Percentiles rank a stretch among this genome's conserved stretches.
Evolutionary conservation across 1,284 basidiomycete species (phyloP).

Genomic region (Cryptococcus wingfieldii): DNA sequence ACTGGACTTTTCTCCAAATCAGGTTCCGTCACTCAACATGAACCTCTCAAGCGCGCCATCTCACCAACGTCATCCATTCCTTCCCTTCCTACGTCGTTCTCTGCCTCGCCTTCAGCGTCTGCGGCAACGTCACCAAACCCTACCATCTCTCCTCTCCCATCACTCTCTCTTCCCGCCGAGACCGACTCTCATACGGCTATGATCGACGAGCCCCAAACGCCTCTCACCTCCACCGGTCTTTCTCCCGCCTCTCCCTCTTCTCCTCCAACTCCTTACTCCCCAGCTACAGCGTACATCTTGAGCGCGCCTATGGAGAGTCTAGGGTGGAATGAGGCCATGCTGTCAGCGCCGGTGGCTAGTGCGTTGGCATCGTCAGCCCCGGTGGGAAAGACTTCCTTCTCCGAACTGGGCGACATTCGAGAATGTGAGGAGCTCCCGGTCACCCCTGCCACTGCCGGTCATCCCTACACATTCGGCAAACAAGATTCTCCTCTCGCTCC

Average conservation of each 20-base stretch:
- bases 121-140: not conserved
- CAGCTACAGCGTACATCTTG: conserved; percentile 23
- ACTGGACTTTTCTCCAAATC: too few relatives aligned
- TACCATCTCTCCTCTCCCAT: not conserved
- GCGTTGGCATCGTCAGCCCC: too few relatives aligned
- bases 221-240: not conserved
- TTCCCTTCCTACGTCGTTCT: not conserved
- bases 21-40: too few relatives aligned
- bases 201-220: not conserved
- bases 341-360: not conserved
- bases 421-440: too few relatives aligned
- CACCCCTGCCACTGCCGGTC: not conserved
- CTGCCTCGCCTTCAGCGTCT: not conserved
- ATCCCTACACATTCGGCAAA: conserved; percentile 9
- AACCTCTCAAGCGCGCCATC: too few relatives aligned
- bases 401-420: too few relatives aligned
- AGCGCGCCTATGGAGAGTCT: conserved; percentile 5
- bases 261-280: conserved; percentile 20
- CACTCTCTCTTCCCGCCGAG: not conserved
- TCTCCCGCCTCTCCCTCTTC: not conserved
- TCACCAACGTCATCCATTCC: not conserved
- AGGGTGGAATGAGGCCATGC: conserved; percentile 5
- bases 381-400: too few relatives aligned
- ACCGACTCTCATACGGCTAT: not conserved
- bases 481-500: conserved; percentile 5